phyloP scores from a whole-genome alignment of 805 yeast species.

The Schwanniomyces polymorphus region DNA sequence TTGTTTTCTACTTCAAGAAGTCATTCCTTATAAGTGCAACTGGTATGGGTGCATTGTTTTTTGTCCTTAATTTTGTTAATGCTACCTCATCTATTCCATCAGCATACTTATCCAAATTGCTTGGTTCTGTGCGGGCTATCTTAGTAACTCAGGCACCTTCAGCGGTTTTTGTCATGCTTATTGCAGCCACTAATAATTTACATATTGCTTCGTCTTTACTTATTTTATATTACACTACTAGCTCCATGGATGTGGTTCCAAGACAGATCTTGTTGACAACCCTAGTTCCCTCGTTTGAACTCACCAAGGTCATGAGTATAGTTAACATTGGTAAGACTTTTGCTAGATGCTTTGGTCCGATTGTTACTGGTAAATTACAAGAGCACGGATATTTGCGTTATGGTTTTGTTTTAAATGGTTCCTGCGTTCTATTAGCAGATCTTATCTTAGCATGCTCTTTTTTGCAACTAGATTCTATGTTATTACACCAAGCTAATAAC shows the following conservation, averaged over 20 bases:
- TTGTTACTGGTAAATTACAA: constrained; percentile 75
- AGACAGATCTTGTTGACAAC: constrained; percentile 78
- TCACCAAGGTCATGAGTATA: constrained; percentile 78
- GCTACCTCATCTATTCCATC: constrained; percentile 77
- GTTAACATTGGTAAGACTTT: constrained; percentile 86
- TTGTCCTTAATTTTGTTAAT: constrained; percentile 59
- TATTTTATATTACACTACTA: constrained; percentile 57
- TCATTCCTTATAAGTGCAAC: constrained; percentile 55
- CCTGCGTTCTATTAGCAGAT: constrained; percentile 51
- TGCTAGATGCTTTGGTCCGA: constrained; percentile 81
- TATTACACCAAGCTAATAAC: constrained; percentile 10
- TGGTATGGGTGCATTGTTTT: constrained; percentile 66
- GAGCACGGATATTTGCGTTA: constrained; percentile 43
- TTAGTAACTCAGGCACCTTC: constrained; percentile 77
- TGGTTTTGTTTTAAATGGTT: constrained; percentile 55
- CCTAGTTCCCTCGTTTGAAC: constrained; percentile 58
- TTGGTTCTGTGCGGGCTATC: constrained; percentile 82
- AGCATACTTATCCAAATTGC: constrained; percentile 58
- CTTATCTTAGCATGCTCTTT: constrained; percentile 43
- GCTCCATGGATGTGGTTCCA: constrained; percentile 91
- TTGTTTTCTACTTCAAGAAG: constrained; percentile 73
- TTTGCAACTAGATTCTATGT: constrained; percentile 37
- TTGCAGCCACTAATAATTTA: constrained; percentile 23
- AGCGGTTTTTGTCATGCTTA: constrained; percentile 55
- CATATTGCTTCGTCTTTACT: constrained; percentile 53